Base-by-base conservation (phyloP, 495 filamentous ascomycete species). In the Penicillium diatomitis region DNA sequence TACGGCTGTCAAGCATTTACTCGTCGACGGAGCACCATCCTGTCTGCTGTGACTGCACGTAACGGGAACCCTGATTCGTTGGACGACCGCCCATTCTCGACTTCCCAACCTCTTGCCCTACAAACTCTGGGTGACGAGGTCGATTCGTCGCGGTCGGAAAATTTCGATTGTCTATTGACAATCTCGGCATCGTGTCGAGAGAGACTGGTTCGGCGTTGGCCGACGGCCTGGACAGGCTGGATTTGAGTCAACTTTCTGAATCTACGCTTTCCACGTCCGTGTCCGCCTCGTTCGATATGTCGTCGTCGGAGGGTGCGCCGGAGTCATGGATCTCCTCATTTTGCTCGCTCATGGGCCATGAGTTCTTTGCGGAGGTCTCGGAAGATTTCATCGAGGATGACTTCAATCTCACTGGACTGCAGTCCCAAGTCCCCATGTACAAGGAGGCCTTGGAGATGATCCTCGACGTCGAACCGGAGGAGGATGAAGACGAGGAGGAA, bases 351-450 rank as follows among this genome's bases (percentile, higher is more conserved):
- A 78, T 96, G 50, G 92, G 92, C 47, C 92, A 98, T 64, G 92
- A 98, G 64, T 98, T 97, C 69, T 98, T 98, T 64, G 94, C 94
- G 44, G 92, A 98, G 67, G 90, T 98, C 38, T 90, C 88, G 20
- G 92, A 98, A 69, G 92, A 98, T 51, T 98, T 98, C 63, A 97
- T 98, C 57, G 92, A 98, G 67, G 92, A 98, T 81, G 92, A 98
- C 64, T 98, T 98, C 73, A 98, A 98, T 70, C 76, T 98, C 46
- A 98, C 92, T 4, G 92, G 92, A 27, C 76, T 98, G 51, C 88
- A 95, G 69, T 86, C 81, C 33, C 90, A 96, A 70, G 92, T 98
- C 44, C 87, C 90, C 47, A 96, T 96, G 90, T 98, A 98, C 64
- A 98, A 97, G 66, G 92, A 98, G 71, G 92, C 92, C 0, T 63